phyloP scores from a whole-genome alignment of 768 basidiomycete genomes.

The Neoboletus brunneissimus region DNA sequence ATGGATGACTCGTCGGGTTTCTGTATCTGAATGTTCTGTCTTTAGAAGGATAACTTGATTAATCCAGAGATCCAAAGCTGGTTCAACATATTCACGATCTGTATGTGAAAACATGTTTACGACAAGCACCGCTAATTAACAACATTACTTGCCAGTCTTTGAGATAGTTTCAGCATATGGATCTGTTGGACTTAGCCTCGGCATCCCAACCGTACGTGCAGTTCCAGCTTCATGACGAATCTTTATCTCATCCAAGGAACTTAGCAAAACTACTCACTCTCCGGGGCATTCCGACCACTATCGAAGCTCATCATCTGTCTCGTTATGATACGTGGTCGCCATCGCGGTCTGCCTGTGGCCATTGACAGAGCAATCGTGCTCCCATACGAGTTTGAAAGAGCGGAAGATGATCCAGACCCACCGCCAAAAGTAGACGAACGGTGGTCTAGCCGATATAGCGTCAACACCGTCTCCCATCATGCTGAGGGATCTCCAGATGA shows the following conservation, averaged over 20 bases:
- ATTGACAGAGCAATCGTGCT: constrained; percentile 86
- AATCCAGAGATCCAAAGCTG: constrained; percentile 53
- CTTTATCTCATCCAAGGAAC: neutral
- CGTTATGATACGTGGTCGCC: constrained; percentile 93
- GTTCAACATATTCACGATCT: constrained; percentile 83
- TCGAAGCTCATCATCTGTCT: constrained; percentile 84
- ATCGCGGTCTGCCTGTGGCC: constrained; percentile 84
- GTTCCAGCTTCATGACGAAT: neutral
- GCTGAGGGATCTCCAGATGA: neutral
- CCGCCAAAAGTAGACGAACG: constrained; percentile 10
- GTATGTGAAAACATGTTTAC: constrained; percentile 41
- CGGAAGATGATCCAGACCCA: constrained; percentile 13
- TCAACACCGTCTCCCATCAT: neutral
- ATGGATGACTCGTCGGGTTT: neutral
- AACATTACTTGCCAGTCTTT: constrained; percentile 52
- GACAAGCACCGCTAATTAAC: neutral
- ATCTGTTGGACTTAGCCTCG: constrained; percentile 85
- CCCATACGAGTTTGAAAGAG: constrained; percentile 56
- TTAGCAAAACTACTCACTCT: constrained; percentile 79
- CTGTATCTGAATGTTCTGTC: constrained; percentile 1
- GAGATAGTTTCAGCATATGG: constrained; percentile 89
- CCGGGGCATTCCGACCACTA: constrained; percentile 71
- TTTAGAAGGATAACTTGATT: constrained; percentile 57
- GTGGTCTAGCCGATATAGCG: constrained; percentile 3
- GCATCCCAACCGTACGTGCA: constrained; percentile 67